Percentiles rank a stretch among this genome's conserved stretches.
Evolutionary conservation across 129 eudicot species (phyloP).

Genomic region (Flaveria linearis): DNA sequence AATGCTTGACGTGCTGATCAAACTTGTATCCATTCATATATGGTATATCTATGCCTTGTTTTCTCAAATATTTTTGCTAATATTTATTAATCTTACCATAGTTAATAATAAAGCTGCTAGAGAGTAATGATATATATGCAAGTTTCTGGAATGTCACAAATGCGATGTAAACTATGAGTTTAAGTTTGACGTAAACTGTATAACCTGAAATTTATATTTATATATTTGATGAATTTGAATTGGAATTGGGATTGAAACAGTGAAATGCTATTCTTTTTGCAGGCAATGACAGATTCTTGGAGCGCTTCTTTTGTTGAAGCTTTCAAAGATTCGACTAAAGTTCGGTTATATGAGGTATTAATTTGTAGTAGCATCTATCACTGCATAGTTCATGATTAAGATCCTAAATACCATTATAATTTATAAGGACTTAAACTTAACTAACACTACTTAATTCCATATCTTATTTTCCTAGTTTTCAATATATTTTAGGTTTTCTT

Average conservation of each 20-base stretch:
- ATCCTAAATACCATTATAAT: not conserved
- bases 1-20: not conserved
- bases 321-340: constrained; percentile 52
- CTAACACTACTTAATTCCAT: not conserved
- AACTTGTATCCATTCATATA: constrained; percentile 1
- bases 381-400: not conserved
- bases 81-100: not conserved
- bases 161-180: not conserved
- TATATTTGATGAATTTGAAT: constrained; percentile 8
- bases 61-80: not conserved
- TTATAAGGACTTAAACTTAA: too few relatives aligned
- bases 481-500: not conserved
- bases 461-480: not conserved
- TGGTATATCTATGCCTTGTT: not conserved
- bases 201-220: not conserved
- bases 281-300: constrained; percentile 91
- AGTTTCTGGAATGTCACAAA: not conserved
- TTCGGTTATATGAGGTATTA: constrained; percentile 78
- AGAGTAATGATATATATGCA: not conserved
- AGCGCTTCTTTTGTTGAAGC: constrained; percentile 64
- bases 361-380: not conserved
- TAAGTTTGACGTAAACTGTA: not conserved
- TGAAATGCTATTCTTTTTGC: constrained; percentile 25
- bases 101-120: not conserved
- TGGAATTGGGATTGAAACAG: constrained; percentile 22